phyloP scores from a whole-genome alignment of 2,329 filamentous ascomycete genomes.

The Metarhizium robertsii region DNA sequence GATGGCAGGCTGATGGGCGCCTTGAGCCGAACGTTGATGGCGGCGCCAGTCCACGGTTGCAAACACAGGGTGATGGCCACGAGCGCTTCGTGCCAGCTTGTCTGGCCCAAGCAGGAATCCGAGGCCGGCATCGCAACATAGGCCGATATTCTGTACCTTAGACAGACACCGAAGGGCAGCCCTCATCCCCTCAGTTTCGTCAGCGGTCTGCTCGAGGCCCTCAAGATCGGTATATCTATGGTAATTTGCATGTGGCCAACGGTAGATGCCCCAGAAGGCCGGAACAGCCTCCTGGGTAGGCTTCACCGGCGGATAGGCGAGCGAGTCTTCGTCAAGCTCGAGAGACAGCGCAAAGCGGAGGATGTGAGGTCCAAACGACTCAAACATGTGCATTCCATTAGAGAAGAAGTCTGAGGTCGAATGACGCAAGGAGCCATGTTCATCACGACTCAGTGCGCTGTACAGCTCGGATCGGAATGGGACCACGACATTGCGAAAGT shows the following conservation, averaged over 20 bases:
- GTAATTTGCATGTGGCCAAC: slow-evolving; percentile 53
- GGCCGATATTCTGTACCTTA: slow-evolving; percentile 50
- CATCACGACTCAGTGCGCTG: slow-evolving; percentile 21
- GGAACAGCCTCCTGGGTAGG: slow-evolving; percentile 41
- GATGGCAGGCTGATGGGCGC: background rate
- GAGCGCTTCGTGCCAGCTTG: slow-evolving; percentile 35
- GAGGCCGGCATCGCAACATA: slow-evolving; percentile 58
- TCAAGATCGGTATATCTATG: slow-evolving; percentile 49
- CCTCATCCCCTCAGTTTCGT: slow-evolving; percentile 53
- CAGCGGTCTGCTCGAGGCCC: slow-evolving; percentile 51
- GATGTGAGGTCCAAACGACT: slow-evolving; percentile 51
- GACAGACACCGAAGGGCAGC: slow-evolving; percentile 47
- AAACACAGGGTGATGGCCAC: slow-evolving; percentile 26
- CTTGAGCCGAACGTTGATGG: slow-evolving; percentile 7
- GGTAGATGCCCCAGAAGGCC: slow-evolving; percentile 55
- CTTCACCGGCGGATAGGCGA: slow-evolving; percentile 46
- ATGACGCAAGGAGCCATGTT: slow-evolving; percentile 11
- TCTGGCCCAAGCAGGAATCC: slow-evolving; percentile 59
- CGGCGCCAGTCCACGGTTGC: slow-evolving; percentile 18
- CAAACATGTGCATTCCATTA: slow-evolving; percentile 51
- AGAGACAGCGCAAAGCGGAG: slow-evolving; percentile 57
- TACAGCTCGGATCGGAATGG: slow-evolving; percentile 58
- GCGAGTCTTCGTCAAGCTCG: slow-evolving; percentile 49
- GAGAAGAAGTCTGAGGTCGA: slow-evolving; percentile 18
- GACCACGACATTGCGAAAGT: slow-evolving; percentile 56